These are phyloP conservation scores for Chionographis japonica DNA, from an alignment of 106 monocot species.

Conservation along the genomic window DNA sequence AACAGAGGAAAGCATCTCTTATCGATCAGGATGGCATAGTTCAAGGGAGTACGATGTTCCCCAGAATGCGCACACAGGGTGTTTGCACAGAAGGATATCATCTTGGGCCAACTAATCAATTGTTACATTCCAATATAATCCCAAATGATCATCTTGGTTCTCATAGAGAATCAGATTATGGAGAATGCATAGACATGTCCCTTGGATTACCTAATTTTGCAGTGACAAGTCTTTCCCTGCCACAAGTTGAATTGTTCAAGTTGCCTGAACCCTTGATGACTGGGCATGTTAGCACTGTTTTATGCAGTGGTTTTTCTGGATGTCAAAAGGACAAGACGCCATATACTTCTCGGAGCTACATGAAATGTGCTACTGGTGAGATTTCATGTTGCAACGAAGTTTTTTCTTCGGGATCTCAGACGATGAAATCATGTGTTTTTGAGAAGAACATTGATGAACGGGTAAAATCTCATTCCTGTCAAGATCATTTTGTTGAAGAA, in stretches of 20 bases:
- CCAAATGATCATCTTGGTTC: constrained; percentile 2
- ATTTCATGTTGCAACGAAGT: too few relatives aligned
- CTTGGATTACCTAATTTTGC: neutral
- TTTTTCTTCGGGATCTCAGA: neutral
- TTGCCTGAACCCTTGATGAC: constrained; percentile 2
- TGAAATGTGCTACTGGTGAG: neutral
- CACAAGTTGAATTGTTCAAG: neutral
- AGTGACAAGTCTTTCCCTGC: neutral
- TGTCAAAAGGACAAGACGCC: neutral
- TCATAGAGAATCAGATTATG: neutral
- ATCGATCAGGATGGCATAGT: constrained; percentile 2
- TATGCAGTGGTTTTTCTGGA: neutral
- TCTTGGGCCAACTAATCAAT: neutral
- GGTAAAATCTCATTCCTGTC: neutral
- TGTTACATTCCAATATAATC: neutral
- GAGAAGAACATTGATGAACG: neutral
- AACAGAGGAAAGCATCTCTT: neutral
- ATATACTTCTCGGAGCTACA: neutral
- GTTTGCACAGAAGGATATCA: too few relatives aligned
- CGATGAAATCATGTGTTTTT: neutral
- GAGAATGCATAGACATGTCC: neutral
- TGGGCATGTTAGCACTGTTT: neutral
- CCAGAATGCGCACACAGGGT: neutral
- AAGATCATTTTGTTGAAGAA: neutral
- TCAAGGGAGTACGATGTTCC: neutral